These are phyloP conservation scores for Candolleomyces eurysporus DNA, from an alignment of 768 basidiomycete species.

Conservation along the genomic window DNA sequence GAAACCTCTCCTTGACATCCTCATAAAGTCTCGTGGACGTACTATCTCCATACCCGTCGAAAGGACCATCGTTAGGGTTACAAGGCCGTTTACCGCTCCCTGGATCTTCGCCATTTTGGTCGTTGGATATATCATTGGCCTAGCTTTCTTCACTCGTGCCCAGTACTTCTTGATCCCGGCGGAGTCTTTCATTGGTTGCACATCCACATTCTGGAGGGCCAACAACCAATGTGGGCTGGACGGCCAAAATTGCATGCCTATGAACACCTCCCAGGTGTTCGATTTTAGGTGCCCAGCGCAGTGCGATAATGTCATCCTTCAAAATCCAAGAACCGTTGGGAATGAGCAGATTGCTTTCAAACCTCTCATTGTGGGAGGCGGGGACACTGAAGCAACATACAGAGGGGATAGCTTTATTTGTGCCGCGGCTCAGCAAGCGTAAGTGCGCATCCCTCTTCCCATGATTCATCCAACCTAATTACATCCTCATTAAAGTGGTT, in stretches of 20 bases:
- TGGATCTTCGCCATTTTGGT: constrained; percentile 56
- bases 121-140: constrained; percentile 63
- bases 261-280: constrained; percentile 50
- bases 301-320: constrained; percentile 59
- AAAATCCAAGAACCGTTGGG: constrained; percentile 76
- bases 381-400: constrained; percentile 68
- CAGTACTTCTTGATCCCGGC: constrained; percentile 72
- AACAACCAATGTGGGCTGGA: constrained; percentile 75
- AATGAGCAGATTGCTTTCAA: constrained; percentile 59
- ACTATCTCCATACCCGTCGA: constrained; percentile 53
- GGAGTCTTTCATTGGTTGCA: constrained; percentile 55
- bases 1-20: constrained; percentile 52
- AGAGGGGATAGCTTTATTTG: constrained; percentile 86
- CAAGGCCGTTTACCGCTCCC: constrained; percentile 48
- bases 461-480: constrained; percentile 9
- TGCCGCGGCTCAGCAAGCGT: constrained; percentile 81
- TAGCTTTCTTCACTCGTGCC: constrained; percentile 70
- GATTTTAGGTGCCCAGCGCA: constrained; percentile 83
- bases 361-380: constrained; percentile 84
- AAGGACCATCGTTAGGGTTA: constrained; percentile 47
- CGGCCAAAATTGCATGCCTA: constrained; percentile 63
- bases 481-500: constrained; percentile 43
- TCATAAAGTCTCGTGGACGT: constrained; percentile 34
- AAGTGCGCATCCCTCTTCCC: constrained; percentile 23
- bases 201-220: constrained; percentile 66